Evolutionary conservation across 2,329 filamentous ascomycete genomes (phyloP).

Genomic region (Septoria linicola): DNA sequence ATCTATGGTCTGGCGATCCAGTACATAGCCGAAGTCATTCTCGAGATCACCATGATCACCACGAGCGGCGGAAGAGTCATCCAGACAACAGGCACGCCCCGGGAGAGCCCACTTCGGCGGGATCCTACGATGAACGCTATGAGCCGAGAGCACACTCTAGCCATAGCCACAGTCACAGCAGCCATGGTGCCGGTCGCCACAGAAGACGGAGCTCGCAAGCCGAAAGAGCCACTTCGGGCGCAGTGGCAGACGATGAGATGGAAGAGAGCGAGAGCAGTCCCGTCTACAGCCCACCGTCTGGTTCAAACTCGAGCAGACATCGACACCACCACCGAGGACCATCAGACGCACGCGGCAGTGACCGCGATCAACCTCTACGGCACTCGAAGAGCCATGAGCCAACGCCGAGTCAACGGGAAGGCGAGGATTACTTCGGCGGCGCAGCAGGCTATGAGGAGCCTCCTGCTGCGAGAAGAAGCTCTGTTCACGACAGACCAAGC

Average conservation of each 20-base stretch:
- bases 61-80: conserved; percentile 25
- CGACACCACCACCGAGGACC: conserved; percentile 17
- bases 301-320: conserved; percentile 23
- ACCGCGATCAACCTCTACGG: conserved; percentile 37
- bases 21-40: conserved; percentile 30
- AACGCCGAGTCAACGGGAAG: conserved; percentile 39
- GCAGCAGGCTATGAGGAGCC: conserved; percentile 20
- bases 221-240: conserved; percentile 16
- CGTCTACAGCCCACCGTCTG: conserved; percentile 23
- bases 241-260: conserved; percentile 23
- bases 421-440: conserved; percentile 26
- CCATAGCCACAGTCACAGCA: conserved; percentile 19
- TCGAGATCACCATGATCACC: conserved; percentile 28
- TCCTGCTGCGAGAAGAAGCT: conserved; percentile 18
- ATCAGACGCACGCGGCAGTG: conserved; percentile 18
- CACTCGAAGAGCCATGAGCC: conserved; percentile 45
- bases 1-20: conserved; percentile 38
- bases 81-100: conserved; percentile 30
- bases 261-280: conserved; percentile 22
- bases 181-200: conserved; percentile 13
- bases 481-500: conserved; percentile 24
- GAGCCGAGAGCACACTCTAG: conserved; percentile 16
- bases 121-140: conserved; percentile 20
- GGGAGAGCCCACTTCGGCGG: conserved; percentile 22
- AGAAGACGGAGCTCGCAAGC: conserved; percentile 22